phyloP scores from a whole-genome alignment of 2,329 filamentous ascomycete genomes.

The Botrytis paeoniae region DNA sequence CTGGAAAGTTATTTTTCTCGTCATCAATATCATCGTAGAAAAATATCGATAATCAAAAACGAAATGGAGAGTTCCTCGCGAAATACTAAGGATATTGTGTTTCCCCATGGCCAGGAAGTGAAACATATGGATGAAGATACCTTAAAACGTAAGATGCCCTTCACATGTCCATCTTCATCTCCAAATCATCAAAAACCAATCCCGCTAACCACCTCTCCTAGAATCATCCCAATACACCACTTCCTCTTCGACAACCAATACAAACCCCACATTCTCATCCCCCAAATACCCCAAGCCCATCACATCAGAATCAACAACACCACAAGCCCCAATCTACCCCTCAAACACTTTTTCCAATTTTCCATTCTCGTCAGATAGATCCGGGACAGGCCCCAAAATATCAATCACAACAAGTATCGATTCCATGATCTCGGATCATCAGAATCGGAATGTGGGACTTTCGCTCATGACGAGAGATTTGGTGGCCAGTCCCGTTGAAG shows the following conservation, averaged over 20 bases:
- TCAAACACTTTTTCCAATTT: background rate
- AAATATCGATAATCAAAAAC: background rate
- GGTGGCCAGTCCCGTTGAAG: background rate
- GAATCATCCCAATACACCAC: background rate
- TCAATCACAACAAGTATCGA: background rate
- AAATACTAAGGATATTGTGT: rapidly evolving
- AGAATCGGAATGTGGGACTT: background rate
- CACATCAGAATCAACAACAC: background rate
- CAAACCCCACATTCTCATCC: background rate
- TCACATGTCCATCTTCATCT: background rate
- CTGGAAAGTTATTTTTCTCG: slow-evolving; percentile 11
- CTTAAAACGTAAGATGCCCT: background rate
- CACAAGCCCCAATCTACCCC: background rate
- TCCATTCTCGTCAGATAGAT: background rate
- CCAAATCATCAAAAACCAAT: rapidly evolving
- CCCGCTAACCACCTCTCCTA: background rate
- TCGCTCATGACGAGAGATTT: background rate
- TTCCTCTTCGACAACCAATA: background rate
- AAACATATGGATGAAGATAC: background rate
- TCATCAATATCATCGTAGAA: background rate
- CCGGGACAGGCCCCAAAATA: background rate
- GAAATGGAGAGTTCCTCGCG: background rate
- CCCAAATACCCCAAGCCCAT: background rate
- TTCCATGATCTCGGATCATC: background rate
- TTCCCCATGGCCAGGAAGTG: background rate